These are phyloP conservation scores for Tolypocladium pustulatum DNA, from an alignment of 2,329 filamentous ascomycete genomes.

Conservation along the genomic window DNA sequence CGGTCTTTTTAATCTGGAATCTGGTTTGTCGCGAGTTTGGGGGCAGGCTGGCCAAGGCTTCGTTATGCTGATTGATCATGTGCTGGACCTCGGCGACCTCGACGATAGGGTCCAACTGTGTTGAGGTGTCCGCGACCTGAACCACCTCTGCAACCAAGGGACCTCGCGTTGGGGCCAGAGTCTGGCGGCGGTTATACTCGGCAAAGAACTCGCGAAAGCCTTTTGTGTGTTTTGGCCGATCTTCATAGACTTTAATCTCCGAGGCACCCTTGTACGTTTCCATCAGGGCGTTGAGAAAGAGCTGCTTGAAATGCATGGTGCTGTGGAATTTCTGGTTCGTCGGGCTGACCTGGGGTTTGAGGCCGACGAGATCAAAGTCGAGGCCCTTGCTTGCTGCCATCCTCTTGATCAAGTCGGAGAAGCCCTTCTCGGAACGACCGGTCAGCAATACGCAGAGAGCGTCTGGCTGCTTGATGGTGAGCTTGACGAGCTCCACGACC, in stretches of 20 bases:
- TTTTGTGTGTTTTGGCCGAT: conserved; percentile 58
- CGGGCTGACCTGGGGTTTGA: conserved; percentile 80
- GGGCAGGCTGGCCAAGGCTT: conserved; percentile 24
- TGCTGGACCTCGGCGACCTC: conserved; percentile 80
- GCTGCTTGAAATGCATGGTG: conserved; percentile 90
- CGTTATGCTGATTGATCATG: conserved; percentile 83
- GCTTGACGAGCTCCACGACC: conserved; percentile 66
- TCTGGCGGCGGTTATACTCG: conserved; percentile 57
- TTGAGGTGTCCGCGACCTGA: conserved; percentile 69
- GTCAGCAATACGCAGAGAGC: conserved; percentile 80
- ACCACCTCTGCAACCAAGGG: conserved; percentile 72
- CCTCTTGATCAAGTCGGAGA: conserved; percentile 67
- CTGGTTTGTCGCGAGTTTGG: conserved; percentile 26
- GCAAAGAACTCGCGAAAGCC: conserved; percentile 78
- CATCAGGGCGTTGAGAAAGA: conserved; percentile 69
- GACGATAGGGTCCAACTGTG: conserved; percentile 62
- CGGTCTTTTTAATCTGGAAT: conserved; percentile 71
- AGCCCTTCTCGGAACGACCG: conserved; percentile 68
- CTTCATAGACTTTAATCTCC: conserved; percentile 71
- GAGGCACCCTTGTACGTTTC: conserved; percentile 75
- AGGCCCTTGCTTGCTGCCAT: conserved; percentile 71
- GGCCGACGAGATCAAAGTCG: conserved; percentile 75
- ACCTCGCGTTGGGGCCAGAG: conserved; percentile 40
- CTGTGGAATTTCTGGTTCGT: conserved; percentile 65
- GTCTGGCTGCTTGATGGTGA: conserved; percentile 77